These are phyloP conservation scores for Bacterosira constricta DNA, from an alignment of 108 stramenopile genomes.

Conservation along the genomic window DNA sequence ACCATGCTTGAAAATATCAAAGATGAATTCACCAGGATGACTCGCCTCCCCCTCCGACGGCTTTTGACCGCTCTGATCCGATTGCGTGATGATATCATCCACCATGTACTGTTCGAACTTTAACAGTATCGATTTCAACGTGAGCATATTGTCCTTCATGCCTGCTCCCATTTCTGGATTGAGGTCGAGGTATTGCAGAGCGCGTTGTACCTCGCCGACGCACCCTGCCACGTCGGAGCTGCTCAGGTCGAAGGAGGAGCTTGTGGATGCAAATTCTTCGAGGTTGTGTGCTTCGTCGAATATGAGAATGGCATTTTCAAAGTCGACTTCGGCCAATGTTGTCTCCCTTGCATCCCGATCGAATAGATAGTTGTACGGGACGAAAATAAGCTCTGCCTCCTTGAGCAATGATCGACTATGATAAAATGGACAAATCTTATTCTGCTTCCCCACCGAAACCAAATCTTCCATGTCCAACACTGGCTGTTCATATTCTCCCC, in stretches of 20 bases:
- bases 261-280: conserved; percentile 94
- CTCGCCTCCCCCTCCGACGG: conserved; percentile 23
- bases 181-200: conserved; percentile 48
- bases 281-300: conserved; percentile 99
- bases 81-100: conserved; percentile 14
- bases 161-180: conserved; percentile 43
- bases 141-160: conserved; percentile 61
- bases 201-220: conserved; percentile 65
- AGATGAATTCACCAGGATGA: conserved; percentile 84
- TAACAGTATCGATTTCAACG: conserved; percentile 79
- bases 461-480: conserved; percentile 98
- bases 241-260: conserved; percentile 91
- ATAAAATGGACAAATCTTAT: conserved; percentile 95
- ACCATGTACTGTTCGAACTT: conserved; percentile 78
- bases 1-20: conserved; percentile 76
- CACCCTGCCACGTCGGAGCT: conserved; percentile 85
- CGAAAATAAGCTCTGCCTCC: conserved; percentile 90
- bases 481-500: conserved; percentile 52
- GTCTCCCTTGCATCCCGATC: conserved; percentile 84
- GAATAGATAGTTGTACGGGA: conserved; percentile 99
- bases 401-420: conserved; percentile 73
- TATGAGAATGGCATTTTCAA: conserved; percentile 90
- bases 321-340: conserved; percentile 75
- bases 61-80: not conserved
- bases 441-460: conserved; percentile 70